Evolutionary conservation across 192 early-diverging fungal genomes (phyloP).

Genomic region (Coemansia sp.): DNA sequence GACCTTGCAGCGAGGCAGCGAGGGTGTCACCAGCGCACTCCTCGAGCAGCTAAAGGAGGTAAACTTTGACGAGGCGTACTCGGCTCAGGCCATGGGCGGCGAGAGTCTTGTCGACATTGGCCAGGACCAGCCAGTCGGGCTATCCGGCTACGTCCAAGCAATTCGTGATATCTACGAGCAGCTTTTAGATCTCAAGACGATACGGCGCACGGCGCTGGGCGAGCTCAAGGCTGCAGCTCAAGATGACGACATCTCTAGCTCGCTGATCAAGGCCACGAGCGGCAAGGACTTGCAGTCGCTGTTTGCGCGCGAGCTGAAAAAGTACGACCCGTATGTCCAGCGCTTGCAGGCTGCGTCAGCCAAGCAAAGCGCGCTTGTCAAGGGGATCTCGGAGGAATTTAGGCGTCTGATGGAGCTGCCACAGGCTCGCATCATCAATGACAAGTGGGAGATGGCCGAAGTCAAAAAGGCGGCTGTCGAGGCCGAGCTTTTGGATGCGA

Average conservation of each 20-base stretch:
- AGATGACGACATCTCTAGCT: slow-evolving; percentile 81
- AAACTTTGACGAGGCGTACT: slow-evolving; percentile 34
- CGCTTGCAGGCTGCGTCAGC: slow-evolving; percentile 73
- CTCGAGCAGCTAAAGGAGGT: slow-evolving; percentile 50
- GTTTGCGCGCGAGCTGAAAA: slow-evolving; percentile 88
- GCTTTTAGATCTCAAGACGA: slow-evolving; percentile 40
- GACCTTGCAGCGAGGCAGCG: slow-evolving; percentile 43
- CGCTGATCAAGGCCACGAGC: slow-evolving; percentile 53
- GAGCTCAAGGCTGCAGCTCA: slow-evolving; percentile 61
- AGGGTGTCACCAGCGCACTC: slow-evolving; percentile 56
- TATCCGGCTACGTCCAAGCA: slow-evolving; percentile 42
- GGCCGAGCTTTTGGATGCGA: slow-evolving; percentile 67
- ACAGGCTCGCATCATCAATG: slow-evolving; percentile 66
- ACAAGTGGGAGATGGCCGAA: slow-evolving; percentile 69
- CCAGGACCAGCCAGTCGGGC: slow-evolving; percentile 44
- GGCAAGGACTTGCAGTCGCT: slow-evolving; percentile 84
- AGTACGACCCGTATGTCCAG: slow-evolving; percentile 79
- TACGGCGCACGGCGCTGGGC: slow-evolving; percentile 53
- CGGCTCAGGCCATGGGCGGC: slow-evolving; percentile 22
- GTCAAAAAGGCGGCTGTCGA: slow-evolving; percentile 63
- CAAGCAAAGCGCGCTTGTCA: slow-evolving; percentile 72
- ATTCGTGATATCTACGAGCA: slow-evolving; percentile 48
- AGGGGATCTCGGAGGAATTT: slow-evolving; percentile 74
- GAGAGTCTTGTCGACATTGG: slow-evolving; percentile 66
- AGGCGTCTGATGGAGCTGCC: slow-evolving; percentile 72